Evolutionary conservation across 805 yeast genomes (phyloP).

Genomic region (Scheffersomyces amazonensis): DNA sequence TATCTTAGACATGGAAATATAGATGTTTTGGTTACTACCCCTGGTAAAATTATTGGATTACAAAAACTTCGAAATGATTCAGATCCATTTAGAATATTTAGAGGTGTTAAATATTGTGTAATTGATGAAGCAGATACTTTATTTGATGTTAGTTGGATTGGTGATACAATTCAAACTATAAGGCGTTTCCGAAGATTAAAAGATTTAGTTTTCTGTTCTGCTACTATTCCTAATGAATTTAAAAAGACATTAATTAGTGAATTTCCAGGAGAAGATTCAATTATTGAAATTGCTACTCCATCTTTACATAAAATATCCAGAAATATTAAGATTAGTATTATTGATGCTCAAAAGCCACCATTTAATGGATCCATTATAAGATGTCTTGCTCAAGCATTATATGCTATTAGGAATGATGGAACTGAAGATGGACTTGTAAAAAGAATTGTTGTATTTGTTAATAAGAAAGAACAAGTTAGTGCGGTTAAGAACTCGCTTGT

Average conservation of each 20-base stretch:
- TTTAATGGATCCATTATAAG: conserved; percentile 80
- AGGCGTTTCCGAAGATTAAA: conserved; percentile 49
- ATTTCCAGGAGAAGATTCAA: conserved; percentile 57
- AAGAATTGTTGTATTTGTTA: conserved; percentile 81
- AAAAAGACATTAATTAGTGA: conserved; percentile 54
- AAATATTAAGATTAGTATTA: conserved; percentile 64
- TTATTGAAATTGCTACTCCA: conserved; percentile 69
- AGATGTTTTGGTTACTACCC: conserved; percentile 84
- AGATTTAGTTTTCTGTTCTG: conserved; percentile 78
- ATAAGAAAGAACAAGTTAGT: conserved; percentile 62
- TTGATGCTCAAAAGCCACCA: conserved; percentile 76
- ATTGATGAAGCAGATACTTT: conserved; percentile 94
- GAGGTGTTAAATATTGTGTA: conserved; percentile 56
- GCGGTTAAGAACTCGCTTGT: conserved; percentile 55
- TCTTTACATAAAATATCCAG: conserved; percentile 81
- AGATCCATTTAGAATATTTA: conserved; percentile 36
- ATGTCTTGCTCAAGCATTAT: conserved; percentile 84
- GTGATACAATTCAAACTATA: conserved; percentile 58
- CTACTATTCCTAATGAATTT: conserved; percentile 83
- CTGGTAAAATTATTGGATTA: conserved; percentile 61
- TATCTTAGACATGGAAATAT: conserved; percentile 46
- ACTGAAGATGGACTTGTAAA: conserved; percentile 75
- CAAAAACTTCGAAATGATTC: conserved; percentile 25
- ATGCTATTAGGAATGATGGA: conserved; percentile 81
- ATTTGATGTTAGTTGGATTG: conserved; percentile 75